Evolutionary conservation across 495 filamentous ascomycete species (phyloP).

Genomic region (Barbatosphaeria neglecta): DNA sequence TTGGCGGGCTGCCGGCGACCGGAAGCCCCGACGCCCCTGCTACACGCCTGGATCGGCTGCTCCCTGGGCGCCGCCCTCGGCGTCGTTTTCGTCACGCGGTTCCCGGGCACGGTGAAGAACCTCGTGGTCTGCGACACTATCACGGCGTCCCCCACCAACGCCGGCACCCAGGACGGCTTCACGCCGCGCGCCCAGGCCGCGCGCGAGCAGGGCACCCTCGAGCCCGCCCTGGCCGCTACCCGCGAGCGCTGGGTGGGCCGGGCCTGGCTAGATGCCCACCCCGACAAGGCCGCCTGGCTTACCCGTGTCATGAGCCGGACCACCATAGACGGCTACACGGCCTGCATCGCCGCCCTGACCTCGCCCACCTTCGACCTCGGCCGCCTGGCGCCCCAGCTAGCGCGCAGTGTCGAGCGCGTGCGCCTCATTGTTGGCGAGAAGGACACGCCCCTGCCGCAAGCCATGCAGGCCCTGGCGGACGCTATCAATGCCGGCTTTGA

Average conservation of each 20-base stretch:
- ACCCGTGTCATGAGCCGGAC: conserved; percentile 14
- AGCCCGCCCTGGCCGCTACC: conserved; percentile 9
- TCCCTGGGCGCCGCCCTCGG: conserved; percentile 22
- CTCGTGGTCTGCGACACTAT: conserved; percentile 17
- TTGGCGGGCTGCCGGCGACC: conserved; percentile 1
- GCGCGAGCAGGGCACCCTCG: conserved; percentile 11
- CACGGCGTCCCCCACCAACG: conserved; percentile 12
- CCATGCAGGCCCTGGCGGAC: conserved; percentile 13
- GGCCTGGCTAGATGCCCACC: conserved; percentile 15
- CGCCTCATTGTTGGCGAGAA: conserved; percentile 19
- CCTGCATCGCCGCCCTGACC: conserved; percentile 17
- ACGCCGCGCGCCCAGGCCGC: conserved; percentile 11
- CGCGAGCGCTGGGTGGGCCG: conserved; percentile 20
- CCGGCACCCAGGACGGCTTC: conserved; percentile 10
- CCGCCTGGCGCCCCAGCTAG: conserved; percentile 6
- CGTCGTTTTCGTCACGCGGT: conserved; percentile 13
- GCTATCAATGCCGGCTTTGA: conserved; percentile 8
- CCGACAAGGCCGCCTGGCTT: conserved; percentile 15
- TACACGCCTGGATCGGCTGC: conserved; percentile 23
- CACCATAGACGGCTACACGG: conserved; percentile 19
- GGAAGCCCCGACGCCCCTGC: background rate
- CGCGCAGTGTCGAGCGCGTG: conserved; percentile 9
- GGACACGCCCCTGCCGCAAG: conserved; percentile 14
- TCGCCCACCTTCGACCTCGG: conserved; percentile 16
- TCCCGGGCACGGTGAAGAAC: conserved; percentile 11